Percentiles rank a stretch among this genome's conserved stretches.
phyloP scores from a whole-genome alignment of 441 rosid species.

The Hura crepitans region DNA sequence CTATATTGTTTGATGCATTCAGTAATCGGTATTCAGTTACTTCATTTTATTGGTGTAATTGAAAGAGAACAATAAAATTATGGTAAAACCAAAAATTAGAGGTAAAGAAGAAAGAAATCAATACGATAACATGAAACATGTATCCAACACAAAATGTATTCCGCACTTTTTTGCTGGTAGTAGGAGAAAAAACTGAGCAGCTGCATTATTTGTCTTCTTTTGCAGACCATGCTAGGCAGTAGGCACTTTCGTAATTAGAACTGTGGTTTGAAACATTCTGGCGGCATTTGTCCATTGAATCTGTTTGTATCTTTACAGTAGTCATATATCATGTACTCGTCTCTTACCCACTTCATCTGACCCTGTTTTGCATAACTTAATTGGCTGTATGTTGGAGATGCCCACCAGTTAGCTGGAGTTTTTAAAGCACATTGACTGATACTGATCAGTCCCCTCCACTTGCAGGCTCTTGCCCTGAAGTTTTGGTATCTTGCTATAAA shows the following conservation, averaged over 20 bases:
- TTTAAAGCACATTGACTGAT: constrained; percentile 40
- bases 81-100: not conserved
- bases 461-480: constrained; percentile 49
- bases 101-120: not conserved
- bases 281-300: constrained; percentile 54
- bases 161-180: not conserved
- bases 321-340: constrained; percentile 64
- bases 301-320: constrained; percentile 64
- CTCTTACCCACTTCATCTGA: constrained; percentile 49
- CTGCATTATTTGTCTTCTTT: not conserved
- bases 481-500: constrained; percentile 47
- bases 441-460: constrained; percentile 57
- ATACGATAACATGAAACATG: not conserved
- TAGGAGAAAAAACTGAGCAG: not conserved
- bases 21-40: not conserved
- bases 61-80: not conserved
- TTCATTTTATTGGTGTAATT: not conserved
- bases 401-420: constrained; percentile 65
- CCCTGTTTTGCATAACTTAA: constrained; percentile 36
- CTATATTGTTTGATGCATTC: not conserved
- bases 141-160: not conserved
- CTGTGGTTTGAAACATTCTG: constrained; percentile 47
- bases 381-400: constrained; percentile 46
- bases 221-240: not conserved
- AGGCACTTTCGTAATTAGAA: constrained; percentile 28